Conservation (phyloP, 352 stramenopile genomes). For the Phytopythium montanum region DNA sequence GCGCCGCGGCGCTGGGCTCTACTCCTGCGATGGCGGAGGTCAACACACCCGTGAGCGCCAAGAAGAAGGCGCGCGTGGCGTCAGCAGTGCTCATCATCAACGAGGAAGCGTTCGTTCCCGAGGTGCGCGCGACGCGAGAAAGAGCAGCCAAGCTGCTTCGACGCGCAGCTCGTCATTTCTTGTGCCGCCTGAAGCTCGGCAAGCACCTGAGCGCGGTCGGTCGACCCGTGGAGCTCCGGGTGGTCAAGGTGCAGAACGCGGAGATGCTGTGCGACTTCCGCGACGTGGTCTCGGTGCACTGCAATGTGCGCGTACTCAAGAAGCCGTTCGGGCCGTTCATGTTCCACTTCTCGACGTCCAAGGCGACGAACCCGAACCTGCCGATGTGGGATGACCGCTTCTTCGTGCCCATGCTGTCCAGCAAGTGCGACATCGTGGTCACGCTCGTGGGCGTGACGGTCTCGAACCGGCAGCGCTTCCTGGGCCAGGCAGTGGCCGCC, state of each 20-base stretch:
- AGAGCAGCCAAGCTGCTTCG: conserved; percentile 31
- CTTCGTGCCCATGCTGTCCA: conserved; percentile 80
- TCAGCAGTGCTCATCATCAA: background rate
- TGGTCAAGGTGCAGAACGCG: conserved; percentile 40
- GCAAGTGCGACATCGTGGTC: conserved; percentile 75
- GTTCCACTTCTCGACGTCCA: conserved; percentile 75
- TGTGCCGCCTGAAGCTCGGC: conserved; percentile 27
- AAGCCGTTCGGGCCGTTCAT: conserved; percentile 85
- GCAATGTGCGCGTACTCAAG: conserved; percentile 81
- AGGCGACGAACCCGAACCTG: conserved; percentile 50
- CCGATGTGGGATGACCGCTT: conserved; percentile 63
- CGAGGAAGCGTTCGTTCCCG: conserved; percentile 18
- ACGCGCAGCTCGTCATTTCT: conserved; percentile 32
- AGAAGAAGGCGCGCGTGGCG: conserved; percentile 17
- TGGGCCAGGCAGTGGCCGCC: conserved; percentile 57
- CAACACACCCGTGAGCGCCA: conserved; percentile 8
- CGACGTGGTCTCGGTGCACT: conserved; percentile 62
- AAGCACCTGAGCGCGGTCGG: conserved; percentile 50
- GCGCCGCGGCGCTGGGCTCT: conserved; percentile 4
- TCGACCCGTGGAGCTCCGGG: conserved; percentile 53
- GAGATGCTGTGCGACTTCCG: conserved; percentile 79
- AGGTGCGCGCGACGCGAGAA: conserved; percentile 24
- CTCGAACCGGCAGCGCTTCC: conserved; percentile 47
- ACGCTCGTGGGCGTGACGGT: conserved; percentile 69
- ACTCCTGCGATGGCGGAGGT: conserved; percentile 19